Percentiles rank a stretch among this genome's conserved stretches.
These are phyloP conservation scores for Rhytidhysteron rufulum DNA, from an alignment of 2,329 filamentous ascomycete species.

Conservation along the genomic window DNA sequence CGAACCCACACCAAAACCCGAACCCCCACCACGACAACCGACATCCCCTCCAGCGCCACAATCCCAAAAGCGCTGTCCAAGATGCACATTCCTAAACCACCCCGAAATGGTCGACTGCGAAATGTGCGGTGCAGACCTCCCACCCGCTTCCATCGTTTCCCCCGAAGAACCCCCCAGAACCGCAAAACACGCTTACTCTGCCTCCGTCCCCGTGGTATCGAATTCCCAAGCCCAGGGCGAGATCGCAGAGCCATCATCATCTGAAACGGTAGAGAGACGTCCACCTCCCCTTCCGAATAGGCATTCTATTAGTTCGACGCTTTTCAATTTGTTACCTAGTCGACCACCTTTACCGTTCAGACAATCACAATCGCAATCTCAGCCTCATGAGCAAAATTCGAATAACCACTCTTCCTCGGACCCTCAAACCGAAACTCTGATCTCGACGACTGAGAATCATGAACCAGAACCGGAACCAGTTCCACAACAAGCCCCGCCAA, in stretches of 20 bases:
- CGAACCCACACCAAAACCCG: slow-evolving; percentile 13
- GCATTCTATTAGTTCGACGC: slow-evolving; percentile 29
- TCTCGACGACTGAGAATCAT: neutral
- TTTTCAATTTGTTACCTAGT: slow-evolving; percentile 33
- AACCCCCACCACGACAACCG: slow-evolving; percentile 15
- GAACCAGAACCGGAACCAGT: neutral
- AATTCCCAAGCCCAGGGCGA: neutral
- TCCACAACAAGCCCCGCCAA: neutral
- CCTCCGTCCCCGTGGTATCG: neutral
- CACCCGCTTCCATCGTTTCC: slow-evolving; percentile 18
- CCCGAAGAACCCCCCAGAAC: slow-evolving; percentile 12
- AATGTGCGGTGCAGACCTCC: slow-evolving; percentile 27
- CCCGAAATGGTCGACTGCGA: slow-evolving; percentile 26
- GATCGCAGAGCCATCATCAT: slow-evolving; percentile 5
- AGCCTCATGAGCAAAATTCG: too few relatives aligned
- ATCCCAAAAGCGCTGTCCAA: slow-evolving; percentile 28
- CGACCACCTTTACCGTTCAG: neutral
- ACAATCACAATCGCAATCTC: neutral
- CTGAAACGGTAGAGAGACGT: slow-evolving; percentile 10
- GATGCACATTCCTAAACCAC: slow-evolving; percentile 34
- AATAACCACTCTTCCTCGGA: neutral
- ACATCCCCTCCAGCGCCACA: slow-evolving; percentile 15
- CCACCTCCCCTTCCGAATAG: slow-evolving; percentile 23
- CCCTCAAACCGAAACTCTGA: neutral
- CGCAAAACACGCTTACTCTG: neutral